Evolutionary conservation across 495 filamentous ascomycete genomes (phyloP).

Genomic region (Penicillium robsamsonii): DNA sequence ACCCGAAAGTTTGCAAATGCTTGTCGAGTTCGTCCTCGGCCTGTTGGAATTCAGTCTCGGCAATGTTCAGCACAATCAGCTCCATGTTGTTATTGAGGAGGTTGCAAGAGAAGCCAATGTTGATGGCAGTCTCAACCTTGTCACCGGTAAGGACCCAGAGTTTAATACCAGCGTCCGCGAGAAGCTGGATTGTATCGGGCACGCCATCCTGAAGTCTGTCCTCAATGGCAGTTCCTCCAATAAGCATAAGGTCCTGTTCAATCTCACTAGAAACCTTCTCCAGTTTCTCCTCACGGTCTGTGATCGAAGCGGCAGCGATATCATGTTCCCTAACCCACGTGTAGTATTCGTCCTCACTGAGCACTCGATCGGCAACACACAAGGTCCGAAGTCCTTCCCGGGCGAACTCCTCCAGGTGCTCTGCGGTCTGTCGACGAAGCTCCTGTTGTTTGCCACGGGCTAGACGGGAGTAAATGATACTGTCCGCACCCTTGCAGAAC

Average conservation of each 20-base stretch:
- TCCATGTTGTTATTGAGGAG: slow-evolving; percentile 98
- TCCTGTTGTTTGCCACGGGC: slow-evolving; percentile 81
- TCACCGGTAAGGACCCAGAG: slow-evolving; percentile 99
- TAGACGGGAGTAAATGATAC: slow-evolving; percentile 92
- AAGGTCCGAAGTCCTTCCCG: slow-evolving; percentile 92
- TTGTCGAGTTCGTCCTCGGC: slow-evolving; percentile 71
- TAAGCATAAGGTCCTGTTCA: slow-evolving; percentile 81
- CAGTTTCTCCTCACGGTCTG: slow-evolving; percentile 89
- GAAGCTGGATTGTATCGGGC: slow-evolving; percentile 89
- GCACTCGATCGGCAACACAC: slow-evolving; percentile 84
- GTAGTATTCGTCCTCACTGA: slow-evolving; percentile 83
- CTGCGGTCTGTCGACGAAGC: slow-evolving; percentile 76
- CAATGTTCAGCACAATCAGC: slow-evolving; percentile 83
- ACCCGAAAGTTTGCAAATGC: slow-evolving; percentile 66
- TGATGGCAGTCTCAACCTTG: slow-evolving; percentile 99
- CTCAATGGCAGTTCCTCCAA: slow-evolving; percentile 97
- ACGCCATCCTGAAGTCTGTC: slow-evolving; percentile 97
- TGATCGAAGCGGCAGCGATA: slow-evolving; percentile 76
- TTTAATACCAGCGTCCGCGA: slow-evolving; percentile 95
- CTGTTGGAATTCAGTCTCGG: slow-evolving; percentile 63
- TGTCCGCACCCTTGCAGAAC: slow-evolving; percentile 98
- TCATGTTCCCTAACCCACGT: slow-evolving; percentile 86
- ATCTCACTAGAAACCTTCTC: slow-evolving; percentile 87
- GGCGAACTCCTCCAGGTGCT: slow-evolving; percentile 95
- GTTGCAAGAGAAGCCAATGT: slow-evolving; percentile 99